phyloP scores from a whole-genome alignment of 192 early-diverging fungal species.

The Mortierella claussenii region DNA sequence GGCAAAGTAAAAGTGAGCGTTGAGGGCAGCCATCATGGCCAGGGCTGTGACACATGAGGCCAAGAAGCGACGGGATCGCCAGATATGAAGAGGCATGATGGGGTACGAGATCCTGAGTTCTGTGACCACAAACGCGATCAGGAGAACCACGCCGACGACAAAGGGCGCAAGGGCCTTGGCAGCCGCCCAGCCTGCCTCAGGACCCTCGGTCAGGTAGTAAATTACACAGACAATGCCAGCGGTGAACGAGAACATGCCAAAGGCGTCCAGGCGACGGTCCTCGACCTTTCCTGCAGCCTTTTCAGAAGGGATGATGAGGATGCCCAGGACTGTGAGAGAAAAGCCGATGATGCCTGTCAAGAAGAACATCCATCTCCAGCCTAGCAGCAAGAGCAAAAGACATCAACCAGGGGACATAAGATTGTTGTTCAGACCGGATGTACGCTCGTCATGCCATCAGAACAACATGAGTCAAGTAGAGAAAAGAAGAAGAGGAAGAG shows the following conservation, averaged over 20 bases:
- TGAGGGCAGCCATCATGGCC: constrained; percentile 16
- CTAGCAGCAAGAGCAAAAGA: too few species aligned
- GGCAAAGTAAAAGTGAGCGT: constrained; percentile 15
- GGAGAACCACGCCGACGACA: constrained; percentile 12
- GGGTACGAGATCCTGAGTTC: constrained; percentile 34
- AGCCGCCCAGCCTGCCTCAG: constrained; percentile 20
- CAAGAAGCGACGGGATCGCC: constrained; percentile 29
- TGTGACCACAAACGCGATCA: constrained; percentile 18
- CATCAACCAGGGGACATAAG: too few species aligned
- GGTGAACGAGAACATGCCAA: constrained; percentile 34
- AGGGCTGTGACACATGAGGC: constrained; percentile 15
- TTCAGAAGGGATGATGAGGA: constrained; percentile 31
- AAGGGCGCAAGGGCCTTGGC: constrained; percentile 27
- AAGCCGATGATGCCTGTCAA: constrained; percentile 42
- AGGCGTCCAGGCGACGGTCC: constrained; percentile 40
- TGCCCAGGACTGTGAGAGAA: constrained; percentile 15
- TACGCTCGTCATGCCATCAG: too few species aligned
- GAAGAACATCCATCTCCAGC: constrained; percentile 56
- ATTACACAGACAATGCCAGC: constrained; percentile 38
- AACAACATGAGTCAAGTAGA: background rate
- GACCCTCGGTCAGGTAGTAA: constrained; percentile 41
- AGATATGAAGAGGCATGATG: constrained; percentile 45
- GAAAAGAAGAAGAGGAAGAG: background rate
- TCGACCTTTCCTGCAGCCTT: constrained; percentile 4
- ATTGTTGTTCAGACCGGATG: too few species aligned